Base-by-base conservation (phyloP, 805 yeast genomes). In the Nadsonia fulvescens region DNA sequence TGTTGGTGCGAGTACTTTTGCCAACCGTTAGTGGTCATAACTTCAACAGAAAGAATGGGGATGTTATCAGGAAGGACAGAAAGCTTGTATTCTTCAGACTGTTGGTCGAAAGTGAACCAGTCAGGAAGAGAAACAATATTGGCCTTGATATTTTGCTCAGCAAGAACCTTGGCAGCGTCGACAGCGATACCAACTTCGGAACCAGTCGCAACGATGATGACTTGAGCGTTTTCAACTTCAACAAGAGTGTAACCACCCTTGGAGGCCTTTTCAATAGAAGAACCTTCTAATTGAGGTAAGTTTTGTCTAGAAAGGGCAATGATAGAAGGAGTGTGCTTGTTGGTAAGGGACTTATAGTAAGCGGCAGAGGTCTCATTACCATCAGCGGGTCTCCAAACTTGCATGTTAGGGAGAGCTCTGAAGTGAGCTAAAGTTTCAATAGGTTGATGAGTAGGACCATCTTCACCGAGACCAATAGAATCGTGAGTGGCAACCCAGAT, bases 41-140 rank as follows among this genome's bases (percentile, higher is more conserved):
- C 96, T 69, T 89, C 98, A 38, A 86, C 78, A 31, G 94, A 79
- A 56, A 89, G 38, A 49, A 79, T 71, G 54, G 96, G 96, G 30
- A 77, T 70, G 46, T 89, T 91, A 51, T 83, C 91, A 51, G 98
- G 98, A 56, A 89, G 65, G 35, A 89, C 91, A 31, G 79, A 63
- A 46, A 78, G 63, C 58, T 61, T 63, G 66, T 89, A 89, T 46
- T 73, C 86, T 39, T 57, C 48, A 11, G 82, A 39, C 66, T 89
- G 98, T 44, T 58, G 49, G 59, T 78, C 92, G 48, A 89, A 89
- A 33, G 93, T 76, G 57, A 56, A 61, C 71, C 77, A 75, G 62
- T 82, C 95, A 49, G 96, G 96, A 40, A 89, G 43, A 15, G 95
- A 83, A 28, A 89, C 95, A 38, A 89, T 76, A 42, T 74, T 61